Evolutionary conservation across 768 basidiomycete genomes (phyloP).

Genomic region (Suillus subaureus): DNA sequence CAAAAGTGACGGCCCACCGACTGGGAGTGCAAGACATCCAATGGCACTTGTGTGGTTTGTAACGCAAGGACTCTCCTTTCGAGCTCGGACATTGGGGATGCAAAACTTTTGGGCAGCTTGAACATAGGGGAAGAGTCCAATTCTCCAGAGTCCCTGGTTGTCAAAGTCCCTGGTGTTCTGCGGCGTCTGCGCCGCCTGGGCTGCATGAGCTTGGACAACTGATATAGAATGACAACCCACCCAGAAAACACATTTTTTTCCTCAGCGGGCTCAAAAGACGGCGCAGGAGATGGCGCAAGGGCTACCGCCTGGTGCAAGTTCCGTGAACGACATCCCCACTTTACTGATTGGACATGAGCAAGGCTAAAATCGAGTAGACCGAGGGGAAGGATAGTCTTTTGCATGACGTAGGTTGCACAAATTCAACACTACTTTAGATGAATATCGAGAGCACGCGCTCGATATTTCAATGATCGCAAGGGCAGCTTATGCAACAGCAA

Average conservation of each 20-base stretch:
- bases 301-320: constrained; percentile 24
- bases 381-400: constrained; percentile 3
- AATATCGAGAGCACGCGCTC: neutral
- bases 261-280: neutral
- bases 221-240: neutral
- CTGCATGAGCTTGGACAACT: neutral
- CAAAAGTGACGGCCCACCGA: neutral
- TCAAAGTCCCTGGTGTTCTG: neutral
- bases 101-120: neutral
- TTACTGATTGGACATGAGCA: constrained; percentile 9
- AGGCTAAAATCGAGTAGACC: constrained; percentile 13
- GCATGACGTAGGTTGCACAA: neutral
- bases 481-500: neutral
- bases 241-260: neutral
- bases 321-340: constrained; percentile 14
- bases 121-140: neutral
- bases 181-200: constrained; percentile 7
- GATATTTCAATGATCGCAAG: neutral
- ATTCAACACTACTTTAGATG: neutral
- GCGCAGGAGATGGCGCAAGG: constrained; percentile 10
- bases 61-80: constrained; percentile 5
- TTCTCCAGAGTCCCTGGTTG: neutral
- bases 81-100: constrained; percentile 6
- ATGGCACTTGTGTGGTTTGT: neutral
- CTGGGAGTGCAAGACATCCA: neutral